These are phyloP conservation scores for Echites panduratus DNA, from an alignment of 257 asterid species.

Conservation along the genomic window DNA sequence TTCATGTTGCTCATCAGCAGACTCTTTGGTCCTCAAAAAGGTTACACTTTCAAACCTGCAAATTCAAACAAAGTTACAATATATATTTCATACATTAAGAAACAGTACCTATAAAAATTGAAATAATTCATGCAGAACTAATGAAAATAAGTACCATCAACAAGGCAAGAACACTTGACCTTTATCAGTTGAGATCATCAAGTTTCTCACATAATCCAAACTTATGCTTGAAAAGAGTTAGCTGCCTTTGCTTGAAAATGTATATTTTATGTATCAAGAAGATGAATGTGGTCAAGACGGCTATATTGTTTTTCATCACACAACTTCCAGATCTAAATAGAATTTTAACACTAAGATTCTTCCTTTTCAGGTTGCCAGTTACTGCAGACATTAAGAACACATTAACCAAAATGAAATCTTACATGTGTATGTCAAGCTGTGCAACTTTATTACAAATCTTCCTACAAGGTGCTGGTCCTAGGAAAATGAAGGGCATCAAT, in stretches of 20 bases:
- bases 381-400: not conserved
- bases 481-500: not conserved
- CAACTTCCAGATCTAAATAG: not conserved
- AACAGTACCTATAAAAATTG: not conserved
- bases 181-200: not conserved
- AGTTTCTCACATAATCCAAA: not conserved
- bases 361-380: not conserved
- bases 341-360: too few species aligned
- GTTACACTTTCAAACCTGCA: constrained; percentile 33
- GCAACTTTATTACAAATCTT: not conserved
- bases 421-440: not conserved
- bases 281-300: not conserved
- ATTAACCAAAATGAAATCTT: not conserved
- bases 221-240: not conserved
- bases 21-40: constrained; percentile 29
- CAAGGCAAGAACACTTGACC: not conserved
- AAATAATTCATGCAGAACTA: not conserved
- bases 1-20: constrained; percentile 21
- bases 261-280: not conserved
- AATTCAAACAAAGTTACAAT: not conserved
- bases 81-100: not conserved
- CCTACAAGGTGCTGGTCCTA: not conserved
- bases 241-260: not conserved
- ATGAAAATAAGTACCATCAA: not conserved
- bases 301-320: not conserved